Evolutionary conservation across 2,329 filamentous ascomycete genomes (phyloP).

Genomic region (Aspergillus transmontanensis): DNA sequence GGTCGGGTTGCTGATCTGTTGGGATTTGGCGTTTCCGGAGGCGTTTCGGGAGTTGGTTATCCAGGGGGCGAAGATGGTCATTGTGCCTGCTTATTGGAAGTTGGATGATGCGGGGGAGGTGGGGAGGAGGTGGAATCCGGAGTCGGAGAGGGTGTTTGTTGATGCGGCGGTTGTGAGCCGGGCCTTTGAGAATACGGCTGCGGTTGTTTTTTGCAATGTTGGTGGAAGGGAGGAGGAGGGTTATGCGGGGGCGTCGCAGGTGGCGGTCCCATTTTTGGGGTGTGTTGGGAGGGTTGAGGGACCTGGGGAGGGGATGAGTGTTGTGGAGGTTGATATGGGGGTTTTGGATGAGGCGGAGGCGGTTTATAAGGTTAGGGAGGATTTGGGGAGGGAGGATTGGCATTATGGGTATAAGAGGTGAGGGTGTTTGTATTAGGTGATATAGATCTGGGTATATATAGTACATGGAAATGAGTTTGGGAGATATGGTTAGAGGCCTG

Average conservation of each 20-base stretch:
- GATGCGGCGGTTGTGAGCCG: constrained; percentile 55
- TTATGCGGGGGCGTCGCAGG: constrained; percentile 59
- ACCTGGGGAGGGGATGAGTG: constrained; percentile 66
- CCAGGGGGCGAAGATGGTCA: constrained; percentile 58
- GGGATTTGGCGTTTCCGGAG: constrained; percentile 63
- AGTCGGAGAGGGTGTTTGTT: constrained; percentile 56
- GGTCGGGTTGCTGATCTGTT: constrained; percentile 61
- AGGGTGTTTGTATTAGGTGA: too few species aligned
- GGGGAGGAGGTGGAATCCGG: constrained; percentile 44
- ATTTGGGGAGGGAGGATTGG: constrained; percentile 23
- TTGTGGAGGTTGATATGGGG: constrained; percentile 58
- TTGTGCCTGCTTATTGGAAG: constrained; percentile 59
- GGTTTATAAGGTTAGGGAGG: constrained; percentile 24
- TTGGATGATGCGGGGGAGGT: constrained; percentile 26
- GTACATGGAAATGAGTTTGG: background rate
- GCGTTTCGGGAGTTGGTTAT: constrained; percentile 60
- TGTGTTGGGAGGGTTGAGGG: constrained; percentile 55
- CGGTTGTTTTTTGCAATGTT: constrained; percentile 59
- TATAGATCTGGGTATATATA: background rate
- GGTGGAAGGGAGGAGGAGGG: constrained; percentile 41
- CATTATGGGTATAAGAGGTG: background rate
- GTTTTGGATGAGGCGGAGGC: constrained; percentile 56
- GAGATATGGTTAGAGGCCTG: constrained; percentile 6
- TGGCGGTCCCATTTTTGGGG: constrained; percentile 57
- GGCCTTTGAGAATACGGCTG: constrained; percentile 62